phyloP scores from a whole-genome alignment of 1,284 basidiomycete species.

The Leccinum laetum region DNA sequence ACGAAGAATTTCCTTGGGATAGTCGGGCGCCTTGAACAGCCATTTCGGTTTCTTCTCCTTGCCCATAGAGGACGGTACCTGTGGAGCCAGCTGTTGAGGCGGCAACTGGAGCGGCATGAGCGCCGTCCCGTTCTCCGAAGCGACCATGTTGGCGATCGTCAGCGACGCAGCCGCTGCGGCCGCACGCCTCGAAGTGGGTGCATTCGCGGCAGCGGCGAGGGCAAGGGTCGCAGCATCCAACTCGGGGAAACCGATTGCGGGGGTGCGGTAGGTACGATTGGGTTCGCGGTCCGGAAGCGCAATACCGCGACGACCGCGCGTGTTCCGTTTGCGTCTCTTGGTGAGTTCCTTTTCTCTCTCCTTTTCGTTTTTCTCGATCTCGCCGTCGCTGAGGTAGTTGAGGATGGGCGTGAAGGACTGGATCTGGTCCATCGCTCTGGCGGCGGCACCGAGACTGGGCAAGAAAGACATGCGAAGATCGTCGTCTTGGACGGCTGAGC shows the following conservation, averaged over 20 bases:
- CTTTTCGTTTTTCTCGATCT: slow-evolving; percentile 87
- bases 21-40: slow-evolving; percentile 68
- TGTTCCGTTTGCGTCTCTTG: slow-evolving; percentile 84
- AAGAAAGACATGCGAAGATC: slow-evolving; percentile 92
- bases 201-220: slow-evolving; percentile 58
- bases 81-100: slow-evolving; percentile 37
- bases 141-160: slow-evolving; percentile 83
- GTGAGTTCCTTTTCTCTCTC: slow-evolving; percentile 92
- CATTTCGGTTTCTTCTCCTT: slow-evolving; percentile 74
- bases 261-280: slow-evolving; percentile 88
- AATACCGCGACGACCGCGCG: slow-evolving; percentile 87
- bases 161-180: slow-evolving; percentile 83
- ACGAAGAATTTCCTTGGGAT: slow-evolving; percentile 53
- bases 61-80: slow-evolving; percentile 34
- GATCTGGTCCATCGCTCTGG: slow-evolving; percentile 76
- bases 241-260: slow-evolving; percentile 82
- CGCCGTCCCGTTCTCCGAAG: slow-evolving; percentile 72
- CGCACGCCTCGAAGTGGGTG: slow-evolving; percentile 72
- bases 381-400: slow-evolving; percentile 86
- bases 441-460: slow-evolving; percentile 70
- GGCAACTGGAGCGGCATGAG: slow-evolving; percentile 55
- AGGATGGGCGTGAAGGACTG: slow-evolving; percentile 86
- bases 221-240: slow-evolving; percentile 69
- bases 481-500: slow-evolving; percentile 82
- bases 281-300: slow-evolving; percentile 93